A percentile compares a stretch with the other conserved stretches of the same genome.
These are phyloP conservation scores for Manihot esculenta DNA, from an alignment of 441 rosid genomes.

Conservation along the genomic window DNA sequence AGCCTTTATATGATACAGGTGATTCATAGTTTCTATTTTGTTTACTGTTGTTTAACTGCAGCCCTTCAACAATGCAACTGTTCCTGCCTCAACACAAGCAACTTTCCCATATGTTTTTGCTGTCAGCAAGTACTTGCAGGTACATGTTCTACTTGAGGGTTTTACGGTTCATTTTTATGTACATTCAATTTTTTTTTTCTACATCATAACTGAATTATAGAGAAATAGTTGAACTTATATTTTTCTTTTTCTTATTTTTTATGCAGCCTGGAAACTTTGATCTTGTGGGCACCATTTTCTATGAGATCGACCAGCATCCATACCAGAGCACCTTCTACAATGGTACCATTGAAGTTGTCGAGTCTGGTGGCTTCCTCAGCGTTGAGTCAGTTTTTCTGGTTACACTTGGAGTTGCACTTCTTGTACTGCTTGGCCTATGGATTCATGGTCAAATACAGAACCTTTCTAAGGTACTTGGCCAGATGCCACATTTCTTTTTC, in stretches of 20 bases:
- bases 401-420: conserved; percentile 83
- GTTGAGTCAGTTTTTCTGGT: conserved; percentile 87
- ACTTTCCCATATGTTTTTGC: conserved; percentile 81
- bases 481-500: neutral
- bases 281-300: conserved; percentile 83
- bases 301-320: conserved; percentile 79
- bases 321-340: conserved; percentile 81
- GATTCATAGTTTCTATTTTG: neutral
- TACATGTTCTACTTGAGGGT: conserved; percentile 25
- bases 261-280: conserved; percentile 93
- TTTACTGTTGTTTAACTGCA: conserved; percentile 32
- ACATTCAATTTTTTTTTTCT: neutral
- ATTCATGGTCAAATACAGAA: conserved; percentile 77
- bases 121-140: conserved; percentile 97
- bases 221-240: conserved; percentile 1
- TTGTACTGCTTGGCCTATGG: conserved; percentile 82
- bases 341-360: conserved; percentile 92
- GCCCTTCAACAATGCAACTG: conserved; percentile 90
- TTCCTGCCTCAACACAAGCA: conserved; percentile 79
- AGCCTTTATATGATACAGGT: neutral
- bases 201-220: neutral
- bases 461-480: conserved; percentile 66
- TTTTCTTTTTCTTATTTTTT: neutral
- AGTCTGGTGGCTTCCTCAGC: conserved; percentile 78
- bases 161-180: neutral